These are phyloP conservation scores for Globisporangium spiculum DNA, from an alignment of 352 stramenopile species.

Conservation along the genomic window DNA sequence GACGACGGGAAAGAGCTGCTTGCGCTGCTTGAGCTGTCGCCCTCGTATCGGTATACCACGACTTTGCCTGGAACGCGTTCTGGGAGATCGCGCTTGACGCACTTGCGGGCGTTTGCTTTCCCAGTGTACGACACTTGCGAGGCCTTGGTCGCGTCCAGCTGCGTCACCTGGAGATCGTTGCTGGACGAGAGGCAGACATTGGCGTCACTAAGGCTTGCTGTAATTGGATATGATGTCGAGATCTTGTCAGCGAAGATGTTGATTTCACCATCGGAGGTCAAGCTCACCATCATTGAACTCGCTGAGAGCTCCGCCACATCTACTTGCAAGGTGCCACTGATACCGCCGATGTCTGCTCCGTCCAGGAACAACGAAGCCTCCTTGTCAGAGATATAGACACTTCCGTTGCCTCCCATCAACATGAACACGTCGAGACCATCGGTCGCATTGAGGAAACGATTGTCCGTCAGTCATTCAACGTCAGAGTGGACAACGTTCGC, in stretches of 20 bases:
- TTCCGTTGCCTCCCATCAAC: no score
- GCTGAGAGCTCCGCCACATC: not conserved
- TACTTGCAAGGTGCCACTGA: not conserved
- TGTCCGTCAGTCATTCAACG: not conserved
- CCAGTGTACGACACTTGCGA: no score
- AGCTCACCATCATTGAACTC: not conserved
- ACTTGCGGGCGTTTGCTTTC: no score
- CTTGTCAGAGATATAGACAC: no score
- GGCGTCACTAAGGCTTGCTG: not conserved
- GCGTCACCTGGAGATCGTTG: no score
- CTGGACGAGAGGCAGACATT: not conserved
- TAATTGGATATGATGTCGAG: not conserved
- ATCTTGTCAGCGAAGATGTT: not conserved
- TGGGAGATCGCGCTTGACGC: no score
- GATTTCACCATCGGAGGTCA: not conserved
- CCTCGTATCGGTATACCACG: no score
- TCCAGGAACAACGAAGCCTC: not conserved
- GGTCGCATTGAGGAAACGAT: not conserved
- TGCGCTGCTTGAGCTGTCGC: no score
- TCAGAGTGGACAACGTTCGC: not conserved
- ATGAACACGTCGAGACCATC: not conserved
- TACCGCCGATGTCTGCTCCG: not conserved
- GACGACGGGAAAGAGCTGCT: no score
- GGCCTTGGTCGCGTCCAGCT: no score
- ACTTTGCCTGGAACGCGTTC: no score